A percentile compares a stretch with the other conserved stretches of the same genome.
Conservation (phyloP, 1,139 yeast species). For the Suhomyces chickasaworum region DNA sequence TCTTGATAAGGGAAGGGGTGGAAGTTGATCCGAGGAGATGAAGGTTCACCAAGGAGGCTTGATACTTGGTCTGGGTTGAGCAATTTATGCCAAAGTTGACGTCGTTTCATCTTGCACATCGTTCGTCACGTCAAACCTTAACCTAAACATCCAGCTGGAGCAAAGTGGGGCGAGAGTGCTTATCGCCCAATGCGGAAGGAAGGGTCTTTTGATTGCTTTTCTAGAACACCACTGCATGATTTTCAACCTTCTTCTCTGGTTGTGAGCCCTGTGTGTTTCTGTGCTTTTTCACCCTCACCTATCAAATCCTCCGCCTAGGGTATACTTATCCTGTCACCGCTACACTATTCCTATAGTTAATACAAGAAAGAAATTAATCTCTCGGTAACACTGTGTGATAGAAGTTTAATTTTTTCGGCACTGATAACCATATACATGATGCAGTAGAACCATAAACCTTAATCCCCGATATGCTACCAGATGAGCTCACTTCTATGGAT, state of each 20-base stretch:
- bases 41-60: too few relatives aligned
- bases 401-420: not conserved
- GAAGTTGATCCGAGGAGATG: too few relatives aligned
- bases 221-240: not conserved
- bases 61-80: not conserved
- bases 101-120: not conserved
- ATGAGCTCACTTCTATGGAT: not conserved
- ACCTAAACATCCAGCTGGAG: not conserved
- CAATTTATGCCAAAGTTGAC: not conserved
- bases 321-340: slow-evolving; percentile 3
- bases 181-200: slow-evolving; percentile 1
- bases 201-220: slow-evolving; percentile 1
- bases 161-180: not conserved
- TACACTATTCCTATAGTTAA: not conserved
- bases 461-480: not conserved
- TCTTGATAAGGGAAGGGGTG: too few relatives aligned
- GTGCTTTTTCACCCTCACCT: too few relatives aligned
- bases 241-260: not conserved
- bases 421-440: not conserved
- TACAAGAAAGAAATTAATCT: too few relatives aligned
- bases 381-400: not conserved
- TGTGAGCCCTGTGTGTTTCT: not conserved
- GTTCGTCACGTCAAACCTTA: not conserved
- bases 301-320: too few relatives aligned
- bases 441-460: not conserved